phyloP scores from a whole-genome alignment of 1,139 yeast genomes.

The Scheffersomyces quercinus region DNA sequence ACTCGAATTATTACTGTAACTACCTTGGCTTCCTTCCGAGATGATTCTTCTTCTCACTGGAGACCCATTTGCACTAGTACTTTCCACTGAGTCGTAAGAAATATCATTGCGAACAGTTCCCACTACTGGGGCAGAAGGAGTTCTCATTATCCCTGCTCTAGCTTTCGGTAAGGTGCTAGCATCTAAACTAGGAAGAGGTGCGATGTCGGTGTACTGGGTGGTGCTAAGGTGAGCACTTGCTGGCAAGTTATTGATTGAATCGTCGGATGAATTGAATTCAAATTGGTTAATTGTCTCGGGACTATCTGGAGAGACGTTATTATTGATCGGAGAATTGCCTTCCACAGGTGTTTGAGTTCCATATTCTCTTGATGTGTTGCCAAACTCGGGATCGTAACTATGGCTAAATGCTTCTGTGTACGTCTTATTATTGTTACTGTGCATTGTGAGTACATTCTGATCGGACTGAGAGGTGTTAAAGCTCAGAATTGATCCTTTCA shows the following conservation, averaged over 20 bases:
- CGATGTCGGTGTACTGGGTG: background rate
- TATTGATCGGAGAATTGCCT: too few relatives aligned
- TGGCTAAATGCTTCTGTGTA: too few relatives aligned
- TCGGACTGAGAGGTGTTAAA: too few relatives aligned
- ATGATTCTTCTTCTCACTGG: constrained; percentile 3
- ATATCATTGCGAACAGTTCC: background rate
- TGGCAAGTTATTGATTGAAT: background rate
- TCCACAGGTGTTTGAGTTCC: too few relatives aligned
- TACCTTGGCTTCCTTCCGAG: constrained; percentile 7
- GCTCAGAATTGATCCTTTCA: too few relatives aligned
- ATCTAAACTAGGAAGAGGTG: background rate
- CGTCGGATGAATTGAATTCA: background rate
- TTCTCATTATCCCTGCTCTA: constrained; percentile 5
- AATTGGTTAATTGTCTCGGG: background rate
- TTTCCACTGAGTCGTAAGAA: background rate
- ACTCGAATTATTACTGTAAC: constrained; percentile 7
- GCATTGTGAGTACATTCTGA: too few relatives aligned
- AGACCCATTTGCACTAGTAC: constrained; percentile 5
- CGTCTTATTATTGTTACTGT: too few relatives aligned
- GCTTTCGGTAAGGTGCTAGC: too few relatives aligned
- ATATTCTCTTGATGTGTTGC: too few relatives aligned
- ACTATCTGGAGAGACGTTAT: background rate
- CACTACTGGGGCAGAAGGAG: constrained; percentile 17
- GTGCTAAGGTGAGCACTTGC: too few relatives aligned
- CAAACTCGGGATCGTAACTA: too few relatives aligned